Conservation (phyloP, 768 basidiomycete genomes). For the Kwoniella sp. region DNA sequence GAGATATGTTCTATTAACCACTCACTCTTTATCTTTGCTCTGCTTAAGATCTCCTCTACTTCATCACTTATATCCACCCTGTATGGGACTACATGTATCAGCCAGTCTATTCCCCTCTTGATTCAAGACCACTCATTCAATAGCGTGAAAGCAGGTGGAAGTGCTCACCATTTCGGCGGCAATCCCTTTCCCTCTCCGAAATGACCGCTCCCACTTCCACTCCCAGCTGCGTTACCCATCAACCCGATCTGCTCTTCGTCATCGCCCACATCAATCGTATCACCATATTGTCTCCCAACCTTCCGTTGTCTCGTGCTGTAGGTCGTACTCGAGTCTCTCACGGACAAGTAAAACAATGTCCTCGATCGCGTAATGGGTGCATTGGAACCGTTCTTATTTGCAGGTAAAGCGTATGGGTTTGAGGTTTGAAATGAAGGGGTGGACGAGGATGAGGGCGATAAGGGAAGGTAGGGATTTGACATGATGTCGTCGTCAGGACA, state of each 20-base stretch:
- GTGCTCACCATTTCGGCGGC: conserved; percentile 79
- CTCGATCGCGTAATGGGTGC: conserved; percentile 68
- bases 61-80: conserved; percentile 94
- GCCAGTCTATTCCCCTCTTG: no score
- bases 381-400: conserved; percentile 6
- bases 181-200: conserved; percentile 63
- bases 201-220: conserved; percentile 43
- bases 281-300: conserved; percentile 34
- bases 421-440: conserved; percentile 1
- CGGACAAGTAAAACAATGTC: conserved; percentile 90
- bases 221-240: conserved; percentile 45
- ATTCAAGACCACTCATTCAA: no score
- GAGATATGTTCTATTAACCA: conserved; percentile 16
- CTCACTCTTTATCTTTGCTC: conserved; percentile 77
- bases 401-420: conserved; percentile 5
- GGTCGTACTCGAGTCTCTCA: conserved; percentile 63
- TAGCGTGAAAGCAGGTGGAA: no score
- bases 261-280: conserved; percentile 47
- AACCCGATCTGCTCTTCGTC: conserved; percentile 69
- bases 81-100: not conserved
- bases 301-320: conserved; percentile 23
- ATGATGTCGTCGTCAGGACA: no score
- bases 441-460: conserved; percentile 21
- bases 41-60: conserved; percentile 74
- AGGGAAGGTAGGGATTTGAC: conserved; percentile 27